Evolutionary conservation across 306 rosid genomes (phyloP), one percentile per base, ranked within the genome.

Genomic region (Geum urbanum): DNA sequence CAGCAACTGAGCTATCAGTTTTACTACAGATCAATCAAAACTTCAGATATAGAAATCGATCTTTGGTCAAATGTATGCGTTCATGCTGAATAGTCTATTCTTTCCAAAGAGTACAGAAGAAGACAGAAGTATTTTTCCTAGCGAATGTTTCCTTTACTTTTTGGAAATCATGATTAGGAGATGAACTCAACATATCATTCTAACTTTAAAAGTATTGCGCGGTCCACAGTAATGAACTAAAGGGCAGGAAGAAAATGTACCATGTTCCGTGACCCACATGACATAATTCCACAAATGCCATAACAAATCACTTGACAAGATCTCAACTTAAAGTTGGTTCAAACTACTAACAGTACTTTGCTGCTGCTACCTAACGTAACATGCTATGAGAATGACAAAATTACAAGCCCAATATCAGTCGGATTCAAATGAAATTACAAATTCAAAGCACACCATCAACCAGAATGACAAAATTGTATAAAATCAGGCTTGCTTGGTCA

Each of bases 391-490:
- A 45, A 40, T n/a, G n/a, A n/a, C n/a, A n/a, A 57, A 55, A 58
- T 20, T 54, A 2, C 32, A 27, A 27, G 15, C 62, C 22, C 19
- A 16, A 16, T 9, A 46, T 47, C 64, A 24, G 59, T 32, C 41
- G 8, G 8, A 55, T 22, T 39, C 50, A 13, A 12, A 53, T 39
- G 18, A 9, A 69, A 71, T 41, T 48, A 71, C 39, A 48, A 59
- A 15, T 47, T 24, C 40, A 53, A 41, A 55, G 63, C 50, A 69
- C 47, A 40, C 49, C 52, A 32, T 45, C 59, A 77, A 64, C 48
- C 35, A 64, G 32, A 51, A 55, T 14, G 41, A 50, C 15, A 74
- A 24, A 43, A 64, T 39, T 71, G 75, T 61, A 46, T 35, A 66
- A 50, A 49, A 47, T 8, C 73, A 35, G 50, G 72, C 66, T 66